Evolutionary conservation across 2,329 filamentous ascomycete genomes (phyloP).

Genomic region (Metarhizium guizhouense): DNA sequence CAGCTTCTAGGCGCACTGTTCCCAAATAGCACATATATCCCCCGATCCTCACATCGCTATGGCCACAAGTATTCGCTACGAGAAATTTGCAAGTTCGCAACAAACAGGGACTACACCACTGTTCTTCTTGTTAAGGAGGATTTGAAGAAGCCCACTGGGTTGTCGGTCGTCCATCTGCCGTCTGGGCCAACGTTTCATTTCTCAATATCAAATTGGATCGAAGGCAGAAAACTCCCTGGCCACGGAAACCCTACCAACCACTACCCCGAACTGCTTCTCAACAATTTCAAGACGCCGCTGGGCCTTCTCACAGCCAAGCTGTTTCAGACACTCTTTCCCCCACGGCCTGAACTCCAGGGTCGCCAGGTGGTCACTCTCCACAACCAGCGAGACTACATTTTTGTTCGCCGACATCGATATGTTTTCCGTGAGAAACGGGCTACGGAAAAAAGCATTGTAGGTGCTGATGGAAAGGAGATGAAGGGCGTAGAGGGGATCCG

Average conservation of each 20-base stretch:
- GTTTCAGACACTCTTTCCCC: constrained; percentile 55
- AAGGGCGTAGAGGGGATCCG: constrained; percentile 79
- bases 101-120: constrained; percentile 73
- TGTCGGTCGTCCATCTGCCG: constrained; percentile 80
- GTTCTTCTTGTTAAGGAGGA: constrained; percentile 84
- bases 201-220: constrained; percentile 80
- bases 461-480: constrained; percentile 72
- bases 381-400: constrained; percentile 95
- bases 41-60: constrained; percentile 73
- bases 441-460: constrained; percentile 80
- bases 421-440: constrained; percentile 82
- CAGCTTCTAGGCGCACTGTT: constrained; percentile 71
- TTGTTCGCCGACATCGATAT: constrained; percentile 83
- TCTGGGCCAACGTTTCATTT: constrained; percentile 89
- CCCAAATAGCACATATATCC: constrained; percentile 81
- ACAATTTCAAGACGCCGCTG: constrained; percentile 90
- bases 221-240: constrained; percentile 77
- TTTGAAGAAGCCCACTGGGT: constrained; percentile 69
- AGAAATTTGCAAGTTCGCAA: constrained; percentile 81
- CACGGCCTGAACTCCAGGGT: constrained; percentile 73
- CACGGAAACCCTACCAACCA: constrained; percentile 85
- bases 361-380: constrained; percentile 87
- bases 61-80: constrained; percentile 85
- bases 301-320: constrained; percentile 81
- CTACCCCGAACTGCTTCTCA: constrained; percentile 82